These are phyloP conservation scores for Leucoagaricus sp. DNA, from an alignment of 1,284 basidiomycete species.

Conservation along the genomic window DNA sequence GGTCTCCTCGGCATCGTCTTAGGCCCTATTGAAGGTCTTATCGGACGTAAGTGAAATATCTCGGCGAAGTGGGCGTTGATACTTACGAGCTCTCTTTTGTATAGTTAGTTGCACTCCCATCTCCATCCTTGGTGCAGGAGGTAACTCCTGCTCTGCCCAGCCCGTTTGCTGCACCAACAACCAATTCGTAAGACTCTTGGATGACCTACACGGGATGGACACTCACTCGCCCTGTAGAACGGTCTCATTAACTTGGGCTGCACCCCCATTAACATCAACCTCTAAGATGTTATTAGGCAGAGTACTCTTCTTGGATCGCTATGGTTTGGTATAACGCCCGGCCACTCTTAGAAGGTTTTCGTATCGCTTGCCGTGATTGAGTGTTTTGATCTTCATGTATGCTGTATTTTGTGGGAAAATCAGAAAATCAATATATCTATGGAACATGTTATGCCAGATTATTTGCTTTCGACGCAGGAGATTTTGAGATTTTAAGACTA, in stretches of 20 bases:
- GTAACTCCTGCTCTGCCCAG: slow-evolving; percentile 21
- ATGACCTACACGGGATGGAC: neutral
- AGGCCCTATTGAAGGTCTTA: slow-evolving; percentile 15
- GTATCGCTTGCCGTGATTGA: too few relatives aligned
- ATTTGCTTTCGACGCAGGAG: too few relatives aligned
- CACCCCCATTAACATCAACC: slow-evolving; percentile 29
- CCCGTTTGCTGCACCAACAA: slow-evolving; percentile 29
- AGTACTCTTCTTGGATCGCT: neutral
- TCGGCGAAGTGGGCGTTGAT: too few relatives aligned
- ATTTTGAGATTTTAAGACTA: too few relatives aligned
- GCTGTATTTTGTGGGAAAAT: too few relatives aligned
- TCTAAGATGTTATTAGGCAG: slow-evolving; percentile 16
- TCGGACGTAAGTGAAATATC: slow-evolving; percentile 13
- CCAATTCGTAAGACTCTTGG: slow-evolving; percentile 22
- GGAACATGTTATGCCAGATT: too few relatives aligned
- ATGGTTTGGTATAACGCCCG: too few relatives aligned
- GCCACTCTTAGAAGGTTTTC: too few relatives aligned
- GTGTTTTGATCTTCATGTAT: neutral
- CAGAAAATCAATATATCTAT: too few relatives aligned
- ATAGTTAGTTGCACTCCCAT: slow-evolving; percentile 11
- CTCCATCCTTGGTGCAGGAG: slow-evolving; percentile 15
- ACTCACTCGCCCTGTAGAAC: slow-evolving; percentile 20
- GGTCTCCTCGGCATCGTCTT: slow-evolving; percentile 18
- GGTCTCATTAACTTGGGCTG: slow-evolving; percentile 32
- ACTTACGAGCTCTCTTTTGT: neutral